Evolutionary conservation across 2,329 filamentous ascomycete genomes (phyloP).

Genomic region (Akanthomyces dipterigenus): DNA sequence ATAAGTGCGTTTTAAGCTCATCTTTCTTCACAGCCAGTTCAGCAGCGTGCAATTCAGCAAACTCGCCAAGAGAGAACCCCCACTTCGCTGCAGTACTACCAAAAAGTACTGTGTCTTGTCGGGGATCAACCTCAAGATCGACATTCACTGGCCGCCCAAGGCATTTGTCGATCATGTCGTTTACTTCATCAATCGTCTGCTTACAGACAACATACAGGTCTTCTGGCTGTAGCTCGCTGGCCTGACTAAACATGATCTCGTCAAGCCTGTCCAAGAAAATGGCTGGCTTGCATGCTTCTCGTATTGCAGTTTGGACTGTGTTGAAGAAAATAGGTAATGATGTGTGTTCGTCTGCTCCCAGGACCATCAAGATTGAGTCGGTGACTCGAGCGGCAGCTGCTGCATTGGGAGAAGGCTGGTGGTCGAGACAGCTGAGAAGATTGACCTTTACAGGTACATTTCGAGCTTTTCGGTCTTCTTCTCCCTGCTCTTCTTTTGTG

Average conservation of each 20-base stretch:
- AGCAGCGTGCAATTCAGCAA: constrained; percentile 92
- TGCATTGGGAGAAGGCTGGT: neutral
- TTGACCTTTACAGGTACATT: neutral
- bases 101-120: neutral
- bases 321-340: neutral
- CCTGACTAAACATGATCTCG: neutral
- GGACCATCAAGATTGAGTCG: neutral
- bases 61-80: constrained; percentile 98
- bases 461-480: neutral
- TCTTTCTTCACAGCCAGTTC: constrained; percentile 99
- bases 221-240: neutral
- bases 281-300: neutral
- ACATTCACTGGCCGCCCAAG: neutral
- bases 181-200: neutral
- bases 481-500: neutral
- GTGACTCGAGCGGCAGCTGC: neutral
- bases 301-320: neutral
- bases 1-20: constrained; percentile 99
- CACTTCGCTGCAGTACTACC: constrained; percentile 37
- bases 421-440: neutral
- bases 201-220: neutral
- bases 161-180: neutral
- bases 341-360: neutral
- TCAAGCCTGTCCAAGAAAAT: neutral
- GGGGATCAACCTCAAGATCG: neutral